A percentile compares a stretch with the other conserved stretches of the same genome.
phyloP scores from a whole-genome alignment of 108 stramenopile species.

The Fistulifera pelliculosa region DNA sequence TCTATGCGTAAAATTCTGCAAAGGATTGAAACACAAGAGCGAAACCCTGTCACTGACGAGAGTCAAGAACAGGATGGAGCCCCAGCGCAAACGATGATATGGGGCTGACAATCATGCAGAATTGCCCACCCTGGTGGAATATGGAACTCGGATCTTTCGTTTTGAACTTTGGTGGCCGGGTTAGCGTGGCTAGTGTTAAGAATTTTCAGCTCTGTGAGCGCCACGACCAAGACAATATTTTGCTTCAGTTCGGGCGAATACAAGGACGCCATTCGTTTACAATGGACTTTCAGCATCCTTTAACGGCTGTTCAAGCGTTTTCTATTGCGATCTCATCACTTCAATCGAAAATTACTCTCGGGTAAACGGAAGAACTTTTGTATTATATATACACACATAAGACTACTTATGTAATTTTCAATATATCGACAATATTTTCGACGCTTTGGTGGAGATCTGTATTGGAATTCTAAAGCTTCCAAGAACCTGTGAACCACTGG shows the following conservation, averaged over 20 bases:
- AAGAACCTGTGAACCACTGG: constrained; percentile 33
- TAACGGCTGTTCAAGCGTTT: constrained; percentile 83
- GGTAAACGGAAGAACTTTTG: constrained; percentile 15
- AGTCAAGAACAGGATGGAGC: constrained; percentile 8
- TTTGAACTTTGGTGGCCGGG: constrained; percentile 83
- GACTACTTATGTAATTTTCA: too few relatives aligned
- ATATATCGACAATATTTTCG: too few relatives aligned
- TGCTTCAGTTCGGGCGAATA: constrained; percentile 86
- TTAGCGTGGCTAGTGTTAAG: constrained; percentile 84
- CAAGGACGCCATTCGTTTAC: constrained; percentile 81
- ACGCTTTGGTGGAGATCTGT: too few relatives aligned
- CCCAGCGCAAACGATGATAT: constrained; percentile 4
- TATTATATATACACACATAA: too few relatives aligned
- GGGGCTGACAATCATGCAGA: constrained; percentile 65
- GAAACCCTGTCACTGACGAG: constrained; percentile 11
- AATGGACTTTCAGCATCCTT: constrained; percentile 82
- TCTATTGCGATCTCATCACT: constrained; percentile 82
- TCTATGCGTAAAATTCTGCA: constrained; percentile 63
- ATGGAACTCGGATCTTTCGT: constrained; percentile 78
- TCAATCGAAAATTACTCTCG: constrained; percentile 81
- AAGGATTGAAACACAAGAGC: constrained; percentile 10
- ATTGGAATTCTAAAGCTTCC: too few relatives aligned
- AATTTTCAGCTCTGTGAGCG: constrained; percentile 84
- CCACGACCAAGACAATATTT: constrained; percentile 62
- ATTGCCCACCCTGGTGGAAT: constrained; percentile 88